Percentiles rank a stretch among this genome's conserved stretches.
These are phyloP conservation scores for Verticillium isaacii DNA, from an alignment of 2,329 filamentous ascomycete genomes.

Conservation along the genomic window DNA sequence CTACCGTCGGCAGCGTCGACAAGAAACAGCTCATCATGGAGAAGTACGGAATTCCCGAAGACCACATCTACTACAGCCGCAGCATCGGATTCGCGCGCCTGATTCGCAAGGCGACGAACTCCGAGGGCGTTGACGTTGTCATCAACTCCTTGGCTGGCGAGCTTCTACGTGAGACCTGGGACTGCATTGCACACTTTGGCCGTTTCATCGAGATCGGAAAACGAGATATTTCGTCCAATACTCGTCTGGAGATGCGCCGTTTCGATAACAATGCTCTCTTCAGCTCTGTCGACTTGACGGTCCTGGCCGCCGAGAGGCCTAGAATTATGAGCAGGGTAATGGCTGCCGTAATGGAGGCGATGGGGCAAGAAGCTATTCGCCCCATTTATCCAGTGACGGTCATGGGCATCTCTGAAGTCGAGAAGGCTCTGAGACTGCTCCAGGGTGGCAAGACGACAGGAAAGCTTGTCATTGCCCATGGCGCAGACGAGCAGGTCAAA, in stretches of 20 bases:
- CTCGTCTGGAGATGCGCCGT: slow-evolving; percentile 14
- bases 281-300: not conserved
- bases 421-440: slow-evolving; percentile 33
- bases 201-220: slow-evolving; percentile 27
- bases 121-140: not conserved
- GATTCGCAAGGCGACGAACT: not conserved
- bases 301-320: slow-evolving; percentile 4
- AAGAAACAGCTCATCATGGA: slow-evolving; percentile 5
- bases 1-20: slow-evolving; percentile 14
- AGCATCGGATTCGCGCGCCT: not conserved
- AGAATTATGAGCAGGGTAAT: not conserved
- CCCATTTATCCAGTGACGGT: not conserved
- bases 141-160: slow-evolving; percentile 23
- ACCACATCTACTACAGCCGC: not conserved
- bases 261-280: slow-evolving; percentile 1
- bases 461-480: slow-evolving; percentile 33
- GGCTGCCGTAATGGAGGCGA: not conserved
- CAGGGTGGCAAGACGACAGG: slow-evolving; percentile 34
- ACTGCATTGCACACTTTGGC: slow-evolving; percentile 11
- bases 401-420: slow-evolving; percentile 15
- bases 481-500: slow-evolving; percentile 7
- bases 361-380: not conserved
- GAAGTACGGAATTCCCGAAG: not conserved
- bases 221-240: slow-evolving; percentile 22
- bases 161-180: slow-evolving; percentile 2